These are phyloP conservation scores for Colletotrichum lupini DNA, from an alignment of 2,329 filamentous ascomycete species.

Conservation along the genomic window DNA sequence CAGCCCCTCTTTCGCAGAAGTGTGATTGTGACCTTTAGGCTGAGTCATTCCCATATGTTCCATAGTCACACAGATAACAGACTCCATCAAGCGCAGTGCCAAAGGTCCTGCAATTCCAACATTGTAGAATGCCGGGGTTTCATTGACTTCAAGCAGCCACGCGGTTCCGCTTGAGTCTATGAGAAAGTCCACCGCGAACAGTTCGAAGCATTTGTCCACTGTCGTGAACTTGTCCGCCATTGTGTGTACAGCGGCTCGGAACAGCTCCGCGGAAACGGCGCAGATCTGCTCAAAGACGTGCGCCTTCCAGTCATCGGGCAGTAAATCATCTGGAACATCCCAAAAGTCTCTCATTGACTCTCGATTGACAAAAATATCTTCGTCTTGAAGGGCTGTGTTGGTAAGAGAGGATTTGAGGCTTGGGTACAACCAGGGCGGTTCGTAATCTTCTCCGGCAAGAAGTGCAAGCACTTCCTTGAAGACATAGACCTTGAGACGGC, in stretches of 20 bases:
- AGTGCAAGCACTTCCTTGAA: conserved; percentile 50
- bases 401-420: conserved; percentile 48
- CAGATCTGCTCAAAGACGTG: conserved; percentile 49
- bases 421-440: conserved; percentile 49
- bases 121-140: conserved; percentile 52
- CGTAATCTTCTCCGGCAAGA: conserved; percentile 47
- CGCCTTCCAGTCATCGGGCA: conserved; percentile 46
- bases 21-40: conserved; percentile 30
- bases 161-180: conserved; percentile 44
- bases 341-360: conserved; percentile 51
- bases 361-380: conserved; percentile 44
- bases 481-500: conserved; percentile 50
- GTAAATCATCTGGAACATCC: conserved; percentile 42
- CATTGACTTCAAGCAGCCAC: conserved; percentile 52
- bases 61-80: conserved; percentile 46
- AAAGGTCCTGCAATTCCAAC: conserved; percentile 47
- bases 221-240: conserved; percentile 53
- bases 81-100: conserved; percentile 48
- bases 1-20: conserved; percentile 36
- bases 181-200: conserved; percentile 51
- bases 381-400: conserved; percentile 50
- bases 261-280: conserved; percentile 45
- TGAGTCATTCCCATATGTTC: conserved; percentile 45
- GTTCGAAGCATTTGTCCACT: conserved; percentile 50
- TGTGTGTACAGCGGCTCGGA: conserved; percentile 47